Evolutionary conservation across 1,139 yeast species (phyloP).

Genomic region (Tardiomyces digboiensis): DNA sequence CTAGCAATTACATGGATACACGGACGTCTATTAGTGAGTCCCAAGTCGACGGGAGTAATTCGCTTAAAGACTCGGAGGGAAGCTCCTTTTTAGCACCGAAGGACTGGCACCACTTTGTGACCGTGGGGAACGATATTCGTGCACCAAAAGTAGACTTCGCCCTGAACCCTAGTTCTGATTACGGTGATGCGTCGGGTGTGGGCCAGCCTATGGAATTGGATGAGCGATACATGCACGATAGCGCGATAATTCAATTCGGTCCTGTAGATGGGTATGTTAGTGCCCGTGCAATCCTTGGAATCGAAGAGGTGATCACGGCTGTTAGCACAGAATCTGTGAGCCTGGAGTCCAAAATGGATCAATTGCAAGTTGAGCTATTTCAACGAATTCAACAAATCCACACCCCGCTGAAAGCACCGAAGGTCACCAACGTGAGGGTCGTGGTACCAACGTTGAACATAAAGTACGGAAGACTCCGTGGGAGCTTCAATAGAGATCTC

Average conservation of each 20-base stretch:
- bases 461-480: slow-evolving; percentile 33
- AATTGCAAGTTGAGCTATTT: slow-evolving; percentile 53
- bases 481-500: background rate
- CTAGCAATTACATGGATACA: background rate
- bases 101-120: background rate
- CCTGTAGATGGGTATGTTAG: slow-evolving; percentile 28
- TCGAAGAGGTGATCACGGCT: slow-evolving; percentile 15
- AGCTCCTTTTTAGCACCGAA: background rate
- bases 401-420: slow-evolving; percentile 2
- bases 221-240: slow-evolving; percentile 31
- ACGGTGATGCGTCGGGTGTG: background rate
- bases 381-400: slow-evolving; percentile 26
- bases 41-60: too few species aligned
- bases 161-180: background rate
- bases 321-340: slow-evolving; percentile 17
- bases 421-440: slow-evolving; percentile 16
- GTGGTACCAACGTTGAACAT: slow-evolving; percentile 41
- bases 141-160: background rate
- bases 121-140: background rate
- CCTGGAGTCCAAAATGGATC: slow-evolving; percentile 47
- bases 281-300: slow-evolving; percentile 21
- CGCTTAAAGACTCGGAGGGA: too few species aligned
- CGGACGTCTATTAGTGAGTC: background rate
- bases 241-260: slow-evolving; percentile 44
- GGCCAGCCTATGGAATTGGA: background rate